Base-by-base conservation (phyloP, 495 filamentous ascomycete genomes). In the Penicillium arizonense region DNA sequence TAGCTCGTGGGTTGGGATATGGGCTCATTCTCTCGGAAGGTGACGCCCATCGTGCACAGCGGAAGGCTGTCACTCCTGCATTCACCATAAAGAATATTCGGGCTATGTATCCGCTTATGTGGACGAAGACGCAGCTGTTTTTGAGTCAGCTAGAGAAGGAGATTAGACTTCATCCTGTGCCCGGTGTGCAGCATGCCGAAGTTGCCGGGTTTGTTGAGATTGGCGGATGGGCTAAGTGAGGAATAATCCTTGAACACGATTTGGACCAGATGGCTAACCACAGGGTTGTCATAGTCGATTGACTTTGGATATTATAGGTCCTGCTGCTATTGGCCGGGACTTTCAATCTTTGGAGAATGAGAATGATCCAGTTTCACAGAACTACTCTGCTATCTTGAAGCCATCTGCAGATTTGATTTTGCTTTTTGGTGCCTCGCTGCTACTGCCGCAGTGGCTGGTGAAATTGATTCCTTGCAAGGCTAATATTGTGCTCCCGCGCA, bases 221-320 rank as follows among this genome's bases (percentile, higher is more conserved):
- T 7, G 70, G 75, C 40, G 64, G 69, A 12, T 91, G 87, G 87
- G 82, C 77, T 9, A 83, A 75, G 67, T 70, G 53, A 26, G 44
- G n/a, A 3, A 13, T 38, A 21, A 9, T 32, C n/a, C 1, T 14
- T 7, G 11, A 16, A 1, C 18, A 7, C 20, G 52, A 4, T 10
- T 9, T 5, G 5, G 9, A 9, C 14, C 55, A 3, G 14, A 32
- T 12, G 0, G 23, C 47, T 50, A 41, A 50, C 28, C 0, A 6
- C 2, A 5, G 8, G 7, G 1, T 33, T 20, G 8, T 8, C 2
- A 12, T 21, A 71, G 75, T 33, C 80, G 89, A 14, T 81, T 82
- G 0, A 90, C 91, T 0, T 82, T 95, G 11, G 90, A 95, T 58
- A 90, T 95, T 51, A 91, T 95, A 55, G 90, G 91, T 14, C 63